Percentiles rank a stretch among this genome's conserved stretches.
Evolutionary conservation across 331 rosid genomes (phyloP).

Genomic region (Acacia pycnantha): DNA sequence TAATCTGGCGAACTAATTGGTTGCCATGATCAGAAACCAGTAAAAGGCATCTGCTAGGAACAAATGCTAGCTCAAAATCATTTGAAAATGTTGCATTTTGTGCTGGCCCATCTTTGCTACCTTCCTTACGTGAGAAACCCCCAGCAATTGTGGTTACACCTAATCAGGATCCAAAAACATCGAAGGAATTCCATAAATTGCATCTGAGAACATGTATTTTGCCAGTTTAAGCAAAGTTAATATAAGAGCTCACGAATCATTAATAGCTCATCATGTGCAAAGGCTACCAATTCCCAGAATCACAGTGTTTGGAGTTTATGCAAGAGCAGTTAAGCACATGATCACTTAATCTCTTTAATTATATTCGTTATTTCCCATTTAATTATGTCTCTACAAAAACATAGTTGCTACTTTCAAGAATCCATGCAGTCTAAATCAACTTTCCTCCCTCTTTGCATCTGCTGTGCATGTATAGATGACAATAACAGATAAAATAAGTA

Average conservation of each 20-base stretch:
- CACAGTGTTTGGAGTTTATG: slow-evolving; percentile 10
- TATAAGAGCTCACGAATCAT: neutral
- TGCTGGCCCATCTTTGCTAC: slow-evolving; percentile 58
- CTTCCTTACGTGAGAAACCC: slow-evolving; percentile 37
- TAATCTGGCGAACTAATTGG: slow-evolving; percentile 53
- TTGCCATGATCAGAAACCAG: slow-evolving; percentile 58
- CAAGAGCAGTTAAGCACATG: neutral
- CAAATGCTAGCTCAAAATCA: slow-evolving; percentile 55
- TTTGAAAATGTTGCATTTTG: slow-evolving; percentile 58
- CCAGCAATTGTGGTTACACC: slow-evolving; percentile 87
- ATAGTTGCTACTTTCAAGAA: neutral
- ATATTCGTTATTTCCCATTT: neutral
- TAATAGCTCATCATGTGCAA: neutral
- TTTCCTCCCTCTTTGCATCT: neutral
- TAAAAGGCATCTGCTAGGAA: slow-evolving; percentile 49
- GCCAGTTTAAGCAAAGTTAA: neutral
- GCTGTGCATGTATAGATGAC: neutral
- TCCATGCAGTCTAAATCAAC: neutral
- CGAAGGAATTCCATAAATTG: slow-evolving; percentile 15
- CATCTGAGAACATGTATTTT: neutral
- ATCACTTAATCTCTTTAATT: neutral
- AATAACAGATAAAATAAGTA: neutral
- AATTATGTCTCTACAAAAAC: neutral
- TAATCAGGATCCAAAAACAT: slow-evolving; percentile 27
- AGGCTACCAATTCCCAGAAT: neutral